Base-by-base conservation (phyloP, 352 stramenopile species). In the Phytophthora europaea region DNA sequence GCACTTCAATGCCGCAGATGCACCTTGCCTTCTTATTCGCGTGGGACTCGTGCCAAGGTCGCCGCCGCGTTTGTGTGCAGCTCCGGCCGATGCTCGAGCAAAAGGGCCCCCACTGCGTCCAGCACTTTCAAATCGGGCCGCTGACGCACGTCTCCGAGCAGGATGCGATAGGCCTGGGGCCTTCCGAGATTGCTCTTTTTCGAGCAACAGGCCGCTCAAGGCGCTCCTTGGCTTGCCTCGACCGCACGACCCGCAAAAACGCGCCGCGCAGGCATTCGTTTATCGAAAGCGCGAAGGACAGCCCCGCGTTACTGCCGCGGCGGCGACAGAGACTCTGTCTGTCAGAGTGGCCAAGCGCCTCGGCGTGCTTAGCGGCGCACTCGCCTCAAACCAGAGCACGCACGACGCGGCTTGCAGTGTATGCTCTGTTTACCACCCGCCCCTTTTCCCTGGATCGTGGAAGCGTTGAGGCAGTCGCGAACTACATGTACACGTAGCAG, bases 201-300 rank as follows among this genome's bases (percentile, higher is more conserved):
- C 56, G 58, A 70, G 34, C 48, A 69, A 71, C 59, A 75, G 48
- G 33, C 3, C 36, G 45, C 33, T 48, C 40, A 33, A 51, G 31
- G 22, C 15, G 36, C 12, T 43, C 36, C 36, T 43, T 12, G 36
- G 36, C 36, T 54, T 40, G 57, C 22, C 40, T 64, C 43, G 47
- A 78, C 56, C 34, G 61, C 58, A 78, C 73, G 38, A 77, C 61
- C 59, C 26, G 26, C 55, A 75, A 75, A 77, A 68, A 68, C 63
- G 69, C 60, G 45, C 6, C 18, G 15, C 26, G 34, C 22, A 28
- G n/a, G 31, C n/a, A 23, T 69, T 76, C 67, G 36, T 72, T 70
- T 65, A 65, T 70, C 22, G 67, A 76, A 73, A 65, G 43, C 20
- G 31, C 5, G 15, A 13, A 48, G 40, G 40, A 48, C 40, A 48